Conservation (phyloP, 23 red algal species). For the Pyropia haitanensis region DNA sequence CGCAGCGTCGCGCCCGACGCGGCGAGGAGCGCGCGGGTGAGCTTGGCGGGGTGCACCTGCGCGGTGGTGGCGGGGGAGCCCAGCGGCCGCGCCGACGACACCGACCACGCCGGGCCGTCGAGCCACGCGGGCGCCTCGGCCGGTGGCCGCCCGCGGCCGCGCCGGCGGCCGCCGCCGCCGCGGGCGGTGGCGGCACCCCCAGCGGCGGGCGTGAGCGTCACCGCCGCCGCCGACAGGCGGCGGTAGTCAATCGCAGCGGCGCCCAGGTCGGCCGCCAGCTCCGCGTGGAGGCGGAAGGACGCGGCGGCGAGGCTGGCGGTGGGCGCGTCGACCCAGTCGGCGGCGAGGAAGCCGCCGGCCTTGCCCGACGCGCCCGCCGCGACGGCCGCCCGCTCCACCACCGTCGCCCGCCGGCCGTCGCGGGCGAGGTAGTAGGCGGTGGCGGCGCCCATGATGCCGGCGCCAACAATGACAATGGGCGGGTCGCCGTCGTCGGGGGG, state of each 20-base stretch:
- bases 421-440: conserved; percentile 48
- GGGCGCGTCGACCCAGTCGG: conserved; percentile 35
- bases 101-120: conserved; percentile 6
- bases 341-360: conserved; percentile 56
- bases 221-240: conserved; percentile 19
- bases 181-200: background rate
- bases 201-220: conserved; percentile 5
- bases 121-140: conserved; percentile 20
- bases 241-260: conserved; percentile 13
- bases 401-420: conserved; percentile 1
- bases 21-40: conserved; percentile 22
- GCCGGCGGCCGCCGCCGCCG: background rate
- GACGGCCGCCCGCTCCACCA: conserved; percentile 23
- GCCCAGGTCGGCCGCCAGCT: conserved; percentile 8
- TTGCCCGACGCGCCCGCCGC: conserved; percentile 56
- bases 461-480: conserved; percentile 42
- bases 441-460: conserved; percentile 56
- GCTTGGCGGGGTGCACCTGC: conserved; percentile 36
- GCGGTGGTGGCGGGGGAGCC: conserved; percentile 27
- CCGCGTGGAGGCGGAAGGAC: conserved; percentile 38
- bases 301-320: conserved; percentile 7
- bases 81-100: conserved; percentile 3
- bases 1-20: conserved; percentile 12
- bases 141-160: background rate
- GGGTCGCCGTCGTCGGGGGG: no score